A percentile compares a stretch with the other conserved stretches of the same genome.
These are phyloP conservation scores for Hanseniaspora mollemarum DNA, from an alignment of 805 yeast species.

Conservation along the genomic window DNA sequence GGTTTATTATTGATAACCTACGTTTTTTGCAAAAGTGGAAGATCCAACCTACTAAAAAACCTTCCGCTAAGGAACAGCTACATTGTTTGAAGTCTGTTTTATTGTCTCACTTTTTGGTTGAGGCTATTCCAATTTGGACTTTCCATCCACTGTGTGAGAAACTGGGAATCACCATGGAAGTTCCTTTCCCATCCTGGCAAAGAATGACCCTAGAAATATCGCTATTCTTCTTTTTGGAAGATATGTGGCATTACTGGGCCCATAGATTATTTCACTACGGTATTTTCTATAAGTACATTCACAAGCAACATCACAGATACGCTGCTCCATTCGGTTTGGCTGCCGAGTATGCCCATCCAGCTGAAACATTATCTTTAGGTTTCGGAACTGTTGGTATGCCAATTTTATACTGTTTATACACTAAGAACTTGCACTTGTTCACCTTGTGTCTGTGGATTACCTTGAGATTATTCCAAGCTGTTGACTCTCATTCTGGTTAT, in stretches of 20 bases:
- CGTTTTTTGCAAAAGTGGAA: conserved; percentile 80
- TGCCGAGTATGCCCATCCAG: conserved; percentile 96
- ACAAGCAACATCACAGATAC: conserved; percentile 94
- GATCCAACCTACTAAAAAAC: conserved; percentile 77
- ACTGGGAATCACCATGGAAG: conserved; percentile 64
- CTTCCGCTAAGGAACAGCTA: conserved; percentile 77
- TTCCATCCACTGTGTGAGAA: conserved; percentile 85
- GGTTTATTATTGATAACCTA: conserved; percentile 76
- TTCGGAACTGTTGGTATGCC: conserved; percentile 96
- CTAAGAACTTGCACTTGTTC: conserved; percentile 70
- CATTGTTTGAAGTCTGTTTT: conserved; percentile 79
- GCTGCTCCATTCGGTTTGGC: conserved; percentile 97
- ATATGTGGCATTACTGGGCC: conserved; percentile 93
- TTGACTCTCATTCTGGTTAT: conserved; percentile 95
- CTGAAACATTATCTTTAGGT: conserved; percentile 82
- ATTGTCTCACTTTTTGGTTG: conserved; percentile 79
- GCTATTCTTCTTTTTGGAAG: conserved; percentile 76
- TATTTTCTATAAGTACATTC: conserved; percentile 79
- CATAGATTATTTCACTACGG: conserved; percentile 87
- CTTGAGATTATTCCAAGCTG: conserved; percentile 85
- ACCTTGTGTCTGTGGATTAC: conserved; percentile 86
- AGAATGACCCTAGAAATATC: conserved; percentile 56
- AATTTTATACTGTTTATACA: conserved; percentile 63
- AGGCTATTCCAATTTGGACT: conserved; percentile 92
- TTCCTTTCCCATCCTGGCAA: conserved; percentile 68